Evolutionary conservation across 805 yeast species (phyloP), one percentile per base, ranked within the genome.

Genomic region (Zygosaccharomyces bisporus): DNA sequence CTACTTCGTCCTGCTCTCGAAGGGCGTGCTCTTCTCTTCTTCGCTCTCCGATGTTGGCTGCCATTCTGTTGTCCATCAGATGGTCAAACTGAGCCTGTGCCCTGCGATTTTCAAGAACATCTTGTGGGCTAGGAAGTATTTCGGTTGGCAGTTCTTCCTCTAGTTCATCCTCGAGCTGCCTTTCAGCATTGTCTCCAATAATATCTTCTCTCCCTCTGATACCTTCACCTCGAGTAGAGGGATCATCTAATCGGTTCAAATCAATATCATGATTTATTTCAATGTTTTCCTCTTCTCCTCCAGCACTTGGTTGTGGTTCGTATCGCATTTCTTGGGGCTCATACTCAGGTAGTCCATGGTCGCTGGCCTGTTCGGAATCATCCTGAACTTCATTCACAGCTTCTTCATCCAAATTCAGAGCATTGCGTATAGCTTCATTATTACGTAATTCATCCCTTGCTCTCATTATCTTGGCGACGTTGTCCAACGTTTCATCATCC

Each of bases 401-500:
- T 2, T 50, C 50, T 51, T 60, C 55, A 34, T 45, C 47, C 4
- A 39, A 17, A 12, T 39, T 49, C 27, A 25, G 51, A 23, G 18
- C 44, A 31, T 47, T 41, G 10, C 43, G 47, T 3, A 20, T 20
- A 34, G 34, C 34, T 18, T 49, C 49, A 16, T 46, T 44, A 31
- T 48, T 51, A n/a, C 55, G 46, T 8, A 37, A 54, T 64, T 46
- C 61, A 49, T 33, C 64, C 58, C 51, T 56, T 12, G 54, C 54
- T 36, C 53, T 55, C 61, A 62, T 60, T 29, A 56, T 45, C 30
- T 47, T 53, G 9, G 57, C 62, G 4, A 59, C 52, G 24, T 58
- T 57, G 18, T 60, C 60, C 10, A 62, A 45, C 35, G 60, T 60
- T 41, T 56, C 58, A 27, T 62, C 61, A 46, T 62, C 64, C 65